A percentile compares a stretch with the other conserved stretches of the same genome.
These are phyloP conservation scores for Pichia gijzeniarum DNA, from an alignment of 805 yeast genomes.

Conservation along the genomic window DNA sequence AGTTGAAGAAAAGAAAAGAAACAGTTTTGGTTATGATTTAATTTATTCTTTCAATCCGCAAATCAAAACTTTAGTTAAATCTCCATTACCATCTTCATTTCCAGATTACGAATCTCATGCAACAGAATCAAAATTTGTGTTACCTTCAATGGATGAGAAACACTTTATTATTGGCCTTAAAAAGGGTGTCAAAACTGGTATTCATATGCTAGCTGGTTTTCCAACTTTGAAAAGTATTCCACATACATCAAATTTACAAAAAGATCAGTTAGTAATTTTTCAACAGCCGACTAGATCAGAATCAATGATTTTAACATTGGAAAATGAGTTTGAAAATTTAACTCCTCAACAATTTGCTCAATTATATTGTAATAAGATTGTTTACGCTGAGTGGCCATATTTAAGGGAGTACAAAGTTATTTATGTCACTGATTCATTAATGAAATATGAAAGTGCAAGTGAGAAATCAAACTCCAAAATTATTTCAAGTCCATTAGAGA, in stretches of 20 bases:
- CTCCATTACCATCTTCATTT: conserved; percentile 75
- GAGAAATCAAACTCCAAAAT: conserved; percentile 27
- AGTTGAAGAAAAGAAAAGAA: conserved; percentile 68
- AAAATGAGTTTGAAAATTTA: conserved; percentile 47
- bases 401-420: conserved; percentile 72
- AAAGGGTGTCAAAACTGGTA: conserved; percentile 63
- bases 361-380: conserved; percentile 52
- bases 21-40: conserved; percentile 65
- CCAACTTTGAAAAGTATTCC: conserved; percentile 75
- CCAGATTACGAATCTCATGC: conserved; percentile 77
- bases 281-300: conserved; percentile 80
- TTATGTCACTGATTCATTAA: conserved; percentile 49
- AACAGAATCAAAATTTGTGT: conserved; percentile 48
- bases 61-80: conserved; percentile 53
- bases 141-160: conserved; percentile 42
- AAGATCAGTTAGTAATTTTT: conserved; percentile 68
- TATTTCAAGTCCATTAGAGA: conserved; percentile 36
- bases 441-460: conserved; percentile 38
- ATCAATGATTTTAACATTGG: conserved; percentile 64
- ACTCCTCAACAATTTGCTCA: conserved; percentile 60
- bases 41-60: conserved; percentile 73
- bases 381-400: conserved; percentile 88
- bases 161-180: conserved; percentile 50
- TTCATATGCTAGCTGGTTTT: conserved; percentile 78
- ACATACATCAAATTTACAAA: conserved; percentile 45